Evolutionary conservation across 2,329 filamentous ascomycete species (phyloP).

Genomic region (Aspergillus novoparasiticus): DNA sequence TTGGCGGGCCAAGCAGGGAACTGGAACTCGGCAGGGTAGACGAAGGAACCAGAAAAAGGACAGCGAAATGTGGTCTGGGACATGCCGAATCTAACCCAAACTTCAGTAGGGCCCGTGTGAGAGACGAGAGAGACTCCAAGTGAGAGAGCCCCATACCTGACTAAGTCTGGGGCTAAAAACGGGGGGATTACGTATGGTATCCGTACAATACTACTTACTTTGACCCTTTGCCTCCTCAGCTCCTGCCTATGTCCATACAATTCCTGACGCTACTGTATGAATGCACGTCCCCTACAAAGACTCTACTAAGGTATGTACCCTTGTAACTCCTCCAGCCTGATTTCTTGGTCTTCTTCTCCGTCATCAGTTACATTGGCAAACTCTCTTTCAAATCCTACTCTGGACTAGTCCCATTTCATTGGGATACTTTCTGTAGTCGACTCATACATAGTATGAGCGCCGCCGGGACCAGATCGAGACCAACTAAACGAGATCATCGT

Average conservation of each 20-base stretch:
- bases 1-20: slow-evolving; percentile 10
- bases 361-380: slow-evolving; percentile 6
- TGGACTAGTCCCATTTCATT: background rate
- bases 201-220: background rate
- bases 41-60: slow-evolving; percentile 13
- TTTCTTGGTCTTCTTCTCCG: background rate
- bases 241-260: background rate
- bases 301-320: background rate
- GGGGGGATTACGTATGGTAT: slow-evolving; percentile 10
- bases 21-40: slow-evolving; percentile 9
- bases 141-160: slow-evolving; percentile 4
- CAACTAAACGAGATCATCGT: background rate
- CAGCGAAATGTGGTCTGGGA: slow-evolving; percentile 11
- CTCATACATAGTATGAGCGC: background rate
- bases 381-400: background rate
- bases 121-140: slow-evolving; percentile 6
- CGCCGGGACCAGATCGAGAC: background rate
- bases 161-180: slow-evolving; percentile 17
- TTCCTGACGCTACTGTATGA: background rate
- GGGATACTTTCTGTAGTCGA: background rate
- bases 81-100: slow-evolving; percentile 19
- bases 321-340: background rate
- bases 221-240: background rate
- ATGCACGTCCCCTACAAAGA: background rate
- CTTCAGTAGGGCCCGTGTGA: slow-evolving; percentile 19